Evolutionary conservation across 768 basidiomycete species (phyloP), one percentile per base, ranked within the genome.

Genomic region (Suillus subalutaceus): DNA sequence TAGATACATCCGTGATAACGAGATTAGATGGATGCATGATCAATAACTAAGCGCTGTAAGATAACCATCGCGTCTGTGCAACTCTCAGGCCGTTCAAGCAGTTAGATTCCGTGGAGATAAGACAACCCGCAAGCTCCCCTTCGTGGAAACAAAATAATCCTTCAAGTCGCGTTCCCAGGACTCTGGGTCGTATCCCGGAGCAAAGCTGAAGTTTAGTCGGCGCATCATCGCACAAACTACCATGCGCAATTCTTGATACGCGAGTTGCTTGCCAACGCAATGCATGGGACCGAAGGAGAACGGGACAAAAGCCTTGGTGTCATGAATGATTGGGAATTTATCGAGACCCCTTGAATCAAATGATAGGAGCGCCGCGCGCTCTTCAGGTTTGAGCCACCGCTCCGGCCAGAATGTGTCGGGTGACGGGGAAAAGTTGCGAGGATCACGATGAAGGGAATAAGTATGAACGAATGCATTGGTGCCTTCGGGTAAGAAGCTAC

Each of bases 351-450:
- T 68, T 7, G 71, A 59, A 50, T 78, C 77, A 50, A 66, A 67
- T 30, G 74, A 74, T 8, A 72, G 67, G 66, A 78, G 66, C 1
- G 65, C 53, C 40, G 66, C 70, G 44, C 74, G 68, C 61, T 76
- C 75, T 50, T 75, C 71, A 32, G 62, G 66, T 46, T 70, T 73
- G 4, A 83, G 76, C 82, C 82, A 83, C 52, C 82, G 78, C 43
- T 83, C 82, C 2, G 82, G 82, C 67, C 81, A 70, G 75, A 86
- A 86, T 7, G 69, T 32, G 35, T 83, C 74, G 5, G 85, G 83
- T 56, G 77, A 70, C 0, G 82, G 82, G 0, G 80, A 81, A 69
- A 86, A 86, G 72, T 84, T 72, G 2, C 80, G 77, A 20, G 81
- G 77, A 69, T 83, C 79, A 18, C 84, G 80, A 64, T 85, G 84